Evolutionary conservation across 2,329 filamentous ascomycete genomes (phyloP).

Genomic region (Colletotrichum agaves): DNA sequence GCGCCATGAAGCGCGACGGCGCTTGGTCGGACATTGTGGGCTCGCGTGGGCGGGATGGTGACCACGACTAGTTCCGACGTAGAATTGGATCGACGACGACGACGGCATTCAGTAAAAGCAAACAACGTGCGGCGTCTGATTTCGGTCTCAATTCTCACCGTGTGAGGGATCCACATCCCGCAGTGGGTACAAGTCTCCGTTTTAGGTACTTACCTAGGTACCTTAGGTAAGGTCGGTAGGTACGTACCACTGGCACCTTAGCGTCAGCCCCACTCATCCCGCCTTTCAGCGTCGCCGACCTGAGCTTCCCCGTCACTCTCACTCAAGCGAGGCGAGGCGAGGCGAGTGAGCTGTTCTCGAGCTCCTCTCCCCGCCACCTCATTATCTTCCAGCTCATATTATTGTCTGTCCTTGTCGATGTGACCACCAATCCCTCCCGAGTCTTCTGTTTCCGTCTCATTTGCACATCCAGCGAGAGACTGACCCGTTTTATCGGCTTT

Average conservation of each 20-base stretch:
- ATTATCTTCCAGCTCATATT: slow-evolving; percentile 2
- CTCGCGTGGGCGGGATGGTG: neutral
- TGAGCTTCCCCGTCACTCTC: slow-evolving; percentile 4
- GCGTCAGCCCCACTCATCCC: slow-evolving; percentile 20
- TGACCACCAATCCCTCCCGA: neutral
- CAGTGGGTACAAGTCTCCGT: slow-evolving; percentile 18
- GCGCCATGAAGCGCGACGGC: slow-evolving; percentile 75
- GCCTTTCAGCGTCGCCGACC: slow-evolving; percentile 5
- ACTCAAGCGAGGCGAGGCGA: slow-evolving; percentile 1
- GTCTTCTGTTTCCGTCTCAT: neutral
- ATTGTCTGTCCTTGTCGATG: neutral
- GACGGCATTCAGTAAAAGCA: neutral
- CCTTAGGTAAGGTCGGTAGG: no score
- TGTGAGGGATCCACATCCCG: slow-evolving; percentile 23
- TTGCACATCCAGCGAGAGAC: neutral
- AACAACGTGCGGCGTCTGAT: neutral
- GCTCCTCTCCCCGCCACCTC: slow-evolving; percentile 29
- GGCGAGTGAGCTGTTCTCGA: slow-evolving; percentile 16
- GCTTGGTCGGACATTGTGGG: slow-evolving; percentile 53
- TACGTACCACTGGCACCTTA: no score
- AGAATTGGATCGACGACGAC: neutral
- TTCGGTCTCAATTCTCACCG: neutral
- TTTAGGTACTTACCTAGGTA: no score
- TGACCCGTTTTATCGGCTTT: neutral
- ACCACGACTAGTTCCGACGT: neutral